Evolutionary conservation across 331 rosid species (phyloP), one percentile per base, ranked within the genome.

Genomic region (Pyrus hybrid): DNA sequence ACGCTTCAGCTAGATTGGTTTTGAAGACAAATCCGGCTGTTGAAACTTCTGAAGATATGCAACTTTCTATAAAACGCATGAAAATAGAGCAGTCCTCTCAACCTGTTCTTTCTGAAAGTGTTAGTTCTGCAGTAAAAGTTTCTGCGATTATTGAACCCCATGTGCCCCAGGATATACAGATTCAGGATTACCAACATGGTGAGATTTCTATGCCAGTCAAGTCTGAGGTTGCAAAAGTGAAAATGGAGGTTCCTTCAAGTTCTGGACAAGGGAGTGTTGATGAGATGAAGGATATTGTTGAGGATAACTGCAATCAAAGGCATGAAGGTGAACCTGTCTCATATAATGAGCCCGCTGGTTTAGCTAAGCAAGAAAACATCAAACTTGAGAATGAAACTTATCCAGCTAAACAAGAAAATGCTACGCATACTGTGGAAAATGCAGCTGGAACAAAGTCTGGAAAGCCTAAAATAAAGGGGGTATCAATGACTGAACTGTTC

Each of bases 31-130:
- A 79, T n/a, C 77, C 77, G 11, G 74, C 41, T 47, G 81, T 72
- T 75, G 91, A 89, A 86, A 79, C 79, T 63, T 80, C 91, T 32
- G 96, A 89, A 67, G 93, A 86, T 74, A 78, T 77, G 32, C 91
- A 85, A 67, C 91, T 93, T 66, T 86, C 97, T 74, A 77, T 83
- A 23, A 94, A 94, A 70, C 96, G 99, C 51, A 82, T 90, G 81
- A 94, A 92, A 85, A 85, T 84, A 81, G 99, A 92, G 85, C 93
- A 86, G 77, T 66, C 91, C 62, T 60, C 85, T 60, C 90, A 85
- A 56, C 78, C 92, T 66, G 67, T 76, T 72, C 75, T 76, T 85
- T 85, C 93, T 18, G 88, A 85, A 77, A 82, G 80, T 83, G 92
- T 87, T 47, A 84, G 74, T 71, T 79, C 86, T 71, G 68, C 86